Base-by-base conservation (phyloP, 352 stramenopile genomes). In the Blastocystis sp. region DNA sequence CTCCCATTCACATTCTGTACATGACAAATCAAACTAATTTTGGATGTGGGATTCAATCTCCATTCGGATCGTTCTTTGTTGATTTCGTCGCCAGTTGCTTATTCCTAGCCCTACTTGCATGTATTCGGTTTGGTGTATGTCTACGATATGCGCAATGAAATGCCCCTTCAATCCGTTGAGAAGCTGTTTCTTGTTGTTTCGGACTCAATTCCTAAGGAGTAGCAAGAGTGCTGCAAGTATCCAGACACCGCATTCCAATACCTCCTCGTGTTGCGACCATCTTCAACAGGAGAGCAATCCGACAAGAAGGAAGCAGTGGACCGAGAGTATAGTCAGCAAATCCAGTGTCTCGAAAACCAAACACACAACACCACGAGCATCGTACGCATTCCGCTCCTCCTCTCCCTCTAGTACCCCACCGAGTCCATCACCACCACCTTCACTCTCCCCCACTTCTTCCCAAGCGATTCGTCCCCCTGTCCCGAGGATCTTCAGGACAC, bases 181-280 rank as follows among this genome's bases (percentile, higher is more conserved):
- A 79, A 79, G 69, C 34, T 79, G 69, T 79, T 79, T 62, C 43
- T 79, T 21, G 69, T 79, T 34, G 41, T 41, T 4, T 38, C 38
- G 0, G n/a, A 1, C 40, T 62, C 48, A 2, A 41, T 52, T 79
- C 28, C 28, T 34, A 34, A 41, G 10, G 1, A 14, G 19, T 64
- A 79, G 69, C 41, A 79, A 21, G 69, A 79, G 43, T 79, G 69
- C 45, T 79, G 69, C 56, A 79, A 79, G 69, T 79, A 28, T 14
- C 69, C 41, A 21, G 43, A 79, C 56, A 61, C 52, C 17, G 11
- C 45, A 14, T 79, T 65, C 28, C 69, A 79, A n/a, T 41, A 41
- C 28, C 69, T 79, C 21, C 14, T 79, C 21, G 43, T 61, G 41
- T 1, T 79, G 19, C 56, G 60, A 34, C 28, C 28, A 34, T 34